These are phyloP conservation scores for Obelidium mucronatum DNA, from an alignment of 192 early-diverging fungal species.

Conservation along the genomic window DNA sequence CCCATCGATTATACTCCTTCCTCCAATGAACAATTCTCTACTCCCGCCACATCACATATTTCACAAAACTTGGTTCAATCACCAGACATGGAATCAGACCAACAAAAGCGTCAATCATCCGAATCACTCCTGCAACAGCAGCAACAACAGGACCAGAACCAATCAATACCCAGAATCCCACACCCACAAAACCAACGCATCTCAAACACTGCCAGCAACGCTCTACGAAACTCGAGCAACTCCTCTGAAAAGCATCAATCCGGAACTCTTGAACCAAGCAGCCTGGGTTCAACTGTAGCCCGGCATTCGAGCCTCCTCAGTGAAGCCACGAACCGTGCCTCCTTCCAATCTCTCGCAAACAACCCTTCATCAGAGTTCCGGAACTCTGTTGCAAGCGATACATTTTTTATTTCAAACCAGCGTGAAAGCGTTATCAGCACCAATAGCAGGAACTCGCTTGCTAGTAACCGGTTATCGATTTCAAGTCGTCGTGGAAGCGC, in stretches of 20 bases:
- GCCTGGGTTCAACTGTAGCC: neutral
- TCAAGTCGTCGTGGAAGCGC: slow-evolving; percentile 16
- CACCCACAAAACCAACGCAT: slow-evolving; percentile 1
- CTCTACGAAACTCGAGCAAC: slow-evolving; percentile 1
- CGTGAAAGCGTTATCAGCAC: neutral
- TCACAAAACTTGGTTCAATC: neutral
- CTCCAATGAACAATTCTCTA: neutral
- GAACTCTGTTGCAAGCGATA: neutral
- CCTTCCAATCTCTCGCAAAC: neutral
- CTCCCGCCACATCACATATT: neutral
- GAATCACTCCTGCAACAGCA: neutral
- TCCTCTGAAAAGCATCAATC: neutral
- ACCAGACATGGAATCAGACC: neutral
- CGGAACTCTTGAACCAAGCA: neutral
- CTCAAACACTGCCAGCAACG: neutral
- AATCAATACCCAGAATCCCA: neutral
- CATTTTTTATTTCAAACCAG: neutral
- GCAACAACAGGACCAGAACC: neutral
- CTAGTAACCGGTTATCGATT: slow-evolving; percentile 24
- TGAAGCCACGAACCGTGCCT: neutral
- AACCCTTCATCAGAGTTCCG: slow-evolving; percentile 3
- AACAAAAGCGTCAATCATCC: neutral
- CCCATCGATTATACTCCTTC: neutral
- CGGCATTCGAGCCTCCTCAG: neutral
- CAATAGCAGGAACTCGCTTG: neutral